Conservation (phyloP, 495 filamentous ascomycete genomes). For the Aspergillus heteromorphus region DNA sequence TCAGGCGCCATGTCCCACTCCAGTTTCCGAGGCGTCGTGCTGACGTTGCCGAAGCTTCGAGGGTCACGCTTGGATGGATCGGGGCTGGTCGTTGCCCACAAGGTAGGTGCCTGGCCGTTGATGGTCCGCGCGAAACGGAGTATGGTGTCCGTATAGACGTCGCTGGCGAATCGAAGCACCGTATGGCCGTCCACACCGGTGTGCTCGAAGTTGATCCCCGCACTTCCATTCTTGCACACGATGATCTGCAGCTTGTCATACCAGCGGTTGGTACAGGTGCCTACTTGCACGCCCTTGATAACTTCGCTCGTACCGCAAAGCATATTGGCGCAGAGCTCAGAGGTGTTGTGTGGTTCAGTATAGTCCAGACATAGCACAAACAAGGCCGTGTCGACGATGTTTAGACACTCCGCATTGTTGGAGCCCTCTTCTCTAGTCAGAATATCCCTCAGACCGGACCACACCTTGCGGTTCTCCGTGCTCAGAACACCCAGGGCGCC, state of each 20-base stretch:
- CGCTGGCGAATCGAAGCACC: conserved; percentile 90
- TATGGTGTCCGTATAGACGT: conserved; percentile 97
- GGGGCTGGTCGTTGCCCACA: conserved; percentile 88
- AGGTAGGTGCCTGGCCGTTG: conserved; percentile 85
- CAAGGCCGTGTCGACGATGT: conserved; percentile 90
- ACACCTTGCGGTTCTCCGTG: conserved; percentile 93
- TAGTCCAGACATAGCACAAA: conserved; percentile 92
- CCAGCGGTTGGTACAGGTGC: conserved; percentile 97
- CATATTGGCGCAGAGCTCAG: conserved; percentile 93
- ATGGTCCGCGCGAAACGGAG: conserved; percentile 93
- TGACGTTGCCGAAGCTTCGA: conserved; percentile 88
- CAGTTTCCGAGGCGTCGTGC: conserved; percentile 88
- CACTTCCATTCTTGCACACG: conserved; percentile 96
- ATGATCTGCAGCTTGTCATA: conserved; percentile 99
- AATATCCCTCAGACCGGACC: conserved; percentile 87
- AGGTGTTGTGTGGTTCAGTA: conserved; percentile 71
- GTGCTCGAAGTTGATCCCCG: conserved; percentile 98
- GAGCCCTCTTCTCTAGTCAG: conserved; percentile 79
- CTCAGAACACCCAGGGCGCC: conserved; percentile 88
- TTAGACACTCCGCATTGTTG: conserved; percentile 91
- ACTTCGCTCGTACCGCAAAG: conserved; percentile 92
- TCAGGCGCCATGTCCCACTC: conserved; percentile 98
- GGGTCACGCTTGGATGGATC: conserved; percentile 94
- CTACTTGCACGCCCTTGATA: conserved; percentile 88
- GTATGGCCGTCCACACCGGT: conserved; percentile 98